Base-by-base conservation (phyloP, 192 early-diverging fungal species). In the Chytriomyces sp. region DNA sequence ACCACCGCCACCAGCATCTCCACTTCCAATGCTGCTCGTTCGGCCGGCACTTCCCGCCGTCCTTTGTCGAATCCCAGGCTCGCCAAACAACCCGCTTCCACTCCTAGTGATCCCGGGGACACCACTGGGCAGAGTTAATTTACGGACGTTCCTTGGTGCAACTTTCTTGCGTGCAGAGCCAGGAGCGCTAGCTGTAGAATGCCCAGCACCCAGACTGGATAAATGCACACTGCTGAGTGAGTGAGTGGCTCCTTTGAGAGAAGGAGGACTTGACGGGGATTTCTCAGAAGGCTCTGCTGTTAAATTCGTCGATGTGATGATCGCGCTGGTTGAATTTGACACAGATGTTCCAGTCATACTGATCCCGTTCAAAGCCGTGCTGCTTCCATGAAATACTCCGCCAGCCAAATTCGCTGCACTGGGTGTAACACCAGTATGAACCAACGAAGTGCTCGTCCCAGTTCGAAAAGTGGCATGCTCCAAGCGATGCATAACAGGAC, bases 381-480 rank as follows among this genome's bases (percentile, higher is more conserved):
- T 35, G 35, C 35, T 35, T 35, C 35, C 35, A 4, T 35, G 35
- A 35, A 35, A 35, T 4, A 35, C 35, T 1, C 35, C 4, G 35
- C 35, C 35, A 3, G 35, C 35, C 53, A 57, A 20, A 20, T 57
- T 57, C 20, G 5, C 53, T n/a, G 53, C 13, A 20, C 53, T 57
- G 2, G 16, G 3, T 20, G 16, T 5, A 20, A 20, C 13, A 13
- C 53, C 53, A n/a, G 53, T 3, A 57, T 57, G 53, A 35, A 35
- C 35, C 53, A 57, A 20, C 53, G 53, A 20, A 13, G 20, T 20
- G 53, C 16, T n/a, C 1, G 71, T 62, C 23, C 71, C 71, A 43
- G 28, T 62, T 50, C 95, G 83, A 78, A 92, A 95, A 0, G 94
- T 91, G 26, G 90, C 90, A 81, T 98, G 94, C 68, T 91, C 89